These are phyloP conservation scores for Acanthamoeba triangularis DNA, from an alignment of 208 protist species.

Conservation along the genomic window DNA sequence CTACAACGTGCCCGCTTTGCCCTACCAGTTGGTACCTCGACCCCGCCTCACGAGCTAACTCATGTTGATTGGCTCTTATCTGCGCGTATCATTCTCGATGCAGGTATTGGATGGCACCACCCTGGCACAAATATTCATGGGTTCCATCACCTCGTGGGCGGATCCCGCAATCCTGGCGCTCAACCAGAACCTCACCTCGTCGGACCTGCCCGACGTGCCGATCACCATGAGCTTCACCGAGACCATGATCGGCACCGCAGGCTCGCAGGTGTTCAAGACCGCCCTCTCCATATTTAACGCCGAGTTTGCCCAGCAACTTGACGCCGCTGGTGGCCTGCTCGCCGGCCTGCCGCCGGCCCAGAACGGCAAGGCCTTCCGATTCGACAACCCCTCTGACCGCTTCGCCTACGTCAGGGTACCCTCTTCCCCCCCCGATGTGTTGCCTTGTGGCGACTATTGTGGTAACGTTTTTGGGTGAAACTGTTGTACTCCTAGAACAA, in stretches of 20 bases:
- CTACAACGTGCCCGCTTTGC: conserved; percentile 14
- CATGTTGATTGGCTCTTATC: too few species aligned
- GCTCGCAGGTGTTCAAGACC: conserved; percentile 45
- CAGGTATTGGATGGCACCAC: background rate
- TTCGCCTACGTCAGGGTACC: conserved; percentile 36
- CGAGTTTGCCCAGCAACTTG: background rate
- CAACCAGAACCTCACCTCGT: background rate
- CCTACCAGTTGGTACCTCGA: background rate
- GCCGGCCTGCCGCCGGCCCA: background rate
- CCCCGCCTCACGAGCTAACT: too few species aligned
- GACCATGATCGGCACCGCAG: background rate
- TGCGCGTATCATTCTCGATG: too few species aligned
- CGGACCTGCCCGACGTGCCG: background rate
- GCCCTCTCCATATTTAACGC: background rate
- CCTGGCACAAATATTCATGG: background rate
- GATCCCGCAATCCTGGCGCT: background rate
- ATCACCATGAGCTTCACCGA: conserved; percentile 54
- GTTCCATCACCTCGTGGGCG: background rate
- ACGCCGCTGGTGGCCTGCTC: background rate
- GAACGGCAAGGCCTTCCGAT: background rate
- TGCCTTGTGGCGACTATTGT: too few species aligned
- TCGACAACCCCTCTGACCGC: background rate
- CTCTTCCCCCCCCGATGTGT: too few species aligned
- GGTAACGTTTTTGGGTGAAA: too few species aligned
- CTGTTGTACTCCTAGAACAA: too few species aligned